Evolutionary conservation across 352 stramenopile species (phyloP).

Genomic region (Saprolegnia diclina): DNA sequence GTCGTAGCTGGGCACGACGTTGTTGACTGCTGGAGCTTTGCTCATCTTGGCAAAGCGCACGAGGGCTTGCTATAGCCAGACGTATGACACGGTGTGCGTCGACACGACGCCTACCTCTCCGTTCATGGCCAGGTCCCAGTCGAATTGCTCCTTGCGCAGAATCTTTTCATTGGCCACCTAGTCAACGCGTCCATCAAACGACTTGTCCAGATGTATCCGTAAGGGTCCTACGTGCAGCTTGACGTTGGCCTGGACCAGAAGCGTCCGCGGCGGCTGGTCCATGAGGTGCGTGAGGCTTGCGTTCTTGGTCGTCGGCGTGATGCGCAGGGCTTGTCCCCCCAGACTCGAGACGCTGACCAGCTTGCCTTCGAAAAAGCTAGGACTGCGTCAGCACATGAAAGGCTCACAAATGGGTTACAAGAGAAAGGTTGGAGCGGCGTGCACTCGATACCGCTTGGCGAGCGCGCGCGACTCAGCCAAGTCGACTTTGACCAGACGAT

Average conservation of each 20-base stretch:
- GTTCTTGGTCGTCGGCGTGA: conserved; percentile 55
- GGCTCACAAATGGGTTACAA: conserved; percentile 33
- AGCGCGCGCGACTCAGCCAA: conserved; percentile 53
- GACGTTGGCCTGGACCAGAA: conserved; percentile 53
- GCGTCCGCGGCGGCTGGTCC: conserved; percentile 50
- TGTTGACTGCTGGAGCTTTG: not conserved
- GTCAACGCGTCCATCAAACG: not conserved
- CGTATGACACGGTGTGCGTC: not conserved
- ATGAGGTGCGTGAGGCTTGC: conserved; percentile 48
- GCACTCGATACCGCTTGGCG: conserved; percentile 58
- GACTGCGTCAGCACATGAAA: not conserved
- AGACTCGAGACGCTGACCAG: conserved; percentile 61
- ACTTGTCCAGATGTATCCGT: not conserved
- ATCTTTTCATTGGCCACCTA: conserved; percentile 47
- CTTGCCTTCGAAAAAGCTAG: conserved; percentile 54
- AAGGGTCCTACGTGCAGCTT: conserved; percentile 41
- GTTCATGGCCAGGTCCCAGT: conserved; percentile 59
- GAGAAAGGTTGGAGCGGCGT: conserved; percentile 66
- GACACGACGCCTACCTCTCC: conserved; percentile 31
- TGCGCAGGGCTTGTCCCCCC: conserved; percentile 43
- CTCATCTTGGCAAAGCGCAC: conserved; percentile 25
- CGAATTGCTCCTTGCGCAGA: conserved; percentile 54
- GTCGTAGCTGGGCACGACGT: conserved; percentile 34
- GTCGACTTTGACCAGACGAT: conserved; percentile 63
- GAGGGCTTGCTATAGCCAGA: conserved; percentile 3